A percentile compares a stretch with the other conserved stretches of the same genome.
Evolutionary conservation across 208 protist species (phyloP).

Genomic region (Leishmania major): DNA sequence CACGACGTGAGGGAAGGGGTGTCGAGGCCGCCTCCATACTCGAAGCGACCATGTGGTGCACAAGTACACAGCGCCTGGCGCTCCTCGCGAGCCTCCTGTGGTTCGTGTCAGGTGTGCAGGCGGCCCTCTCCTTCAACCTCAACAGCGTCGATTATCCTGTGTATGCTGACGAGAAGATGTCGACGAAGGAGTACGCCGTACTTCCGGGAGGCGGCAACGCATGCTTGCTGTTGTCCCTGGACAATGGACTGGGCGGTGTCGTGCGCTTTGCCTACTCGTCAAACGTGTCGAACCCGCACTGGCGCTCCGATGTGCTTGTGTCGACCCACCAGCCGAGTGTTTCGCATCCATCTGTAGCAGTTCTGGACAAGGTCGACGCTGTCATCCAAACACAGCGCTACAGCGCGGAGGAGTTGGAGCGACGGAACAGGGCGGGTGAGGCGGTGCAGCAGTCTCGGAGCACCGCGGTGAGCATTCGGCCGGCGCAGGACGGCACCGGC

Average conservation of each 20-base stretch:
- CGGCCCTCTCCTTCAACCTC: slow-evolving; percentile 28
- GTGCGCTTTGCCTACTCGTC: slow-evolving; percentile 43
- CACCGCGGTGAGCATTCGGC: slow-evolving; percentile 12
- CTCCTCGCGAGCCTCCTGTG: slow-evolving; percentile 11
- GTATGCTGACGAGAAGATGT: neutral
- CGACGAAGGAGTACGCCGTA: slow-evolving; percentile 17
- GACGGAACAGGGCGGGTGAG: slow-evolving; percentile 9
- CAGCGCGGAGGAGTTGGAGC: slow-evolving; percentile 20
- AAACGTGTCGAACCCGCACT: slow-evolving; percentile 32
- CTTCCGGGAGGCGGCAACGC: neutral
- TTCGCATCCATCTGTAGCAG: slow-evolving; percentile 16
- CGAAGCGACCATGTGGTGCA: neutral
- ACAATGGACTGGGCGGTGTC: slow-evolving; percentile 28
- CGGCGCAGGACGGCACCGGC: slow-evolving; percentile 2
- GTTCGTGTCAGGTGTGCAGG: neutral
- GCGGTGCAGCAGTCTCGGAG: slow-evolving; percentile 6
- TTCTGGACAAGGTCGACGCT: slow-evolving; percentile 17
- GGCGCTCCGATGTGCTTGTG: slow-evolving; percentile 34
- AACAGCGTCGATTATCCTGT: slow-evolving; percentile 18
- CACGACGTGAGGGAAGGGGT: neutral
- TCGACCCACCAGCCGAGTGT: slow-evolving; percentile 34
- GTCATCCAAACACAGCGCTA: slow-evolving; percentile 23
- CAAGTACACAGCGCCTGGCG: neutral
- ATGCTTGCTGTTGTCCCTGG: slow-evolving; percentile 20
- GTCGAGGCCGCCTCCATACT: neutral